Base-by-base conservation (phyloP, 345 rosid genomes). In the Salix brachista region DNA sequence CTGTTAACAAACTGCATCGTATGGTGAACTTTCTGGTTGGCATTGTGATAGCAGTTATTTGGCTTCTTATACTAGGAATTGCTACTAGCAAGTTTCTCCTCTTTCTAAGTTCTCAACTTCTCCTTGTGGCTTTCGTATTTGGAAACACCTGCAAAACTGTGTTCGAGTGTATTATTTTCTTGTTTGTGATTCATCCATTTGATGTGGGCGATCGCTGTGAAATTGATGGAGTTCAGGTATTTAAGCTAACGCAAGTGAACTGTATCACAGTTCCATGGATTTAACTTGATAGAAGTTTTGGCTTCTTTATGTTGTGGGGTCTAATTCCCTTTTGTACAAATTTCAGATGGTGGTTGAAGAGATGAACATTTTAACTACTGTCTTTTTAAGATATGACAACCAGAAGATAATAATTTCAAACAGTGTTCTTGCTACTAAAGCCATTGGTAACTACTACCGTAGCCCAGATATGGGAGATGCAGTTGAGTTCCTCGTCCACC, bases 261-360 rank as follows among this genome's bases (percentile, higher is more conserved):
- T 23, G 9, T 37, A 13, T 58, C 70, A 2, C 75, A 13, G 5
- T 34, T 62, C 34, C 42, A 17, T 73, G 8, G 26, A 42, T 73
- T 73, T 17, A 41, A 19, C 17, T 8, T 44, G 1, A 32, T 2
- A 25, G 42, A 32, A 36, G 4, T 52, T 37, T 19, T 50, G 48
- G 36, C 66, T 67, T 69, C 28, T 50, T 8, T 3, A 18, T 68
- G 8, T 37, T 19, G 6, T 54, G 62, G 62, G 17, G 61, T 26
- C 67, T 62, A 64, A 64, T 52, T 39, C 65, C 26, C 8, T 54
- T 75, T 13, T 23, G 11, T 8, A 37, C 37, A 46, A 62, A 75
- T 70, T 66, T 41, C 91, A 93, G 97, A 81, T 93, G 93, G 48
- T 89, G 13, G 96, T 93, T n/a, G 97, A 91, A 83, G 97, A 93